Base-by-base conservation (phyloP, 495 filamentous ascomycete genomes). In the Penicillium simplicissimum region DNA sequence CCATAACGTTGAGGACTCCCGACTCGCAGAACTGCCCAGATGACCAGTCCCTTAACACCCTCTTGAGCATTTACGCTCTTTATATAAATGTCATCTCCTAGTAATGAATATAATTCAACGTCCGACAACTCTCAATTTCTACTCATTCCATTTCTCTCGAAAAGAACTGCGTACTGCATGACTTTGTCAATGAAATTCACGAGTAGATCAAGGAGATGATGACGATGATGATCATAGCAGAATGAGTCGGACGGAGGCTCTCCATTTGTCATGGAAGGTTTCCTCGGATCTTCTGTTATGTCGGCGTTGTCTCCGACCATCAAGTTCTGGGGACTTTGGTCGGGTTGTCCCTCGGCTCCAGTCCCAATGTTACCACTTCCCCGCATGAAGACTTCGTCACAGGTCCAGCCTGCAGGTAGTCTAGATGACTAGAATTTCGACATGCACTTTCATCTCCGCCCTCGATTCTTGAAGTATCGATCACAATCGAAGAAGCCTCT, bases 321-420 rank as follows among this genome's bases (percentile, higher is more conserved):
- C 8, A 19, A 48, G 37, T 6, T 25, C 35, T 38, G 17, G 34
- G 21, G n/a, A n/a, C 25, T 33, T 36, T 52, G 21, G 14, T n/a
- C n/a, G n/a, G 36, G 13, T 15, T 13, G 23, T 63, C 38, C 64
- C 64, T 66, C 64, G 64, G 64, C 53, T 49, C n/a, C n/a, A n/a
- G n/a, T n/a, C 36, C 35, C 56, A 7, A 31, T 25, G 28, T 31
- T 7, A 31, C 17, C 58, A 21, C 33, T 66, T 66, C 64, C 64
- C 64, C 64, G 64, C 64, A 66, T 66, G 56, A 23, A 5, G 17
- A 38, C 13, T 57, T 51, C 51, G 35, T 60, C 51, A 47, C 40
- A 21, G 10, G 13, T 42, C 33, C 28, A 31, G 6, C 28, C 6
- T 7, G 3, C 28, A 31, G 6, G 28, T 37, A 45, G 19, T 17